These are phyloP conservation scores for Cyamopsis tetragonoloba DNA, from an alignment of 306 rosid genomes.

Conservation along the genomic window DNA sequence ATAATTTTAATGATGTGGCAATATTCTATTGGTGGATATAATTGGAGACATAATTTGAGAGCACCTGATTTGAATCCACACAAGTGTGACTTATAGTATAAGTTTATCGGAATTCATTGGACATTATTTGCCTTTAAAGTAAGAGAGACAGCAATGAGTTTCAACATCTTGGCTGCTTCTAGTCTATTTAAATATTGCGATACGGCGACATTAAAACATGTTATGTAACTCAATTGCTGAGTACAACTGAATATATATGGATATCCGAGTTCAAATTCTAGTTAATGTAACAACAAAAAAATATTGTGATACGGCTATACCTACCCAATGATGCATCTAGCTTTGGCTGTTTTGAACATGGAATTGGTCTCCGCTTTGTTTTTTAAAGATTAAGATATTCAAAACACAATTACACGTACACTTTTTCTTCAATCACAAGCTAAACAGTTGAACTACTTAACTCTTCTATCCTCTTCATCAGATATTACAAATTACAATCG, in stretches of 20 bases:
- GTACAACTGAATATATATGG: too few species aligned
- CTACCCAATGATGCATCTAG: constrained; percentile 2
- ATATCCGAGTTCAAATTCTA: too few species aligned
- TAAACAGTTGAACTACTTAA: neutral
- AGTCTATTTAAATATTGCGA: neutral
- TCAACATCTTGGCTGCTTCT: constrained; percentile 12
- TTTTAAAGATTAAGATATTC: neutral
- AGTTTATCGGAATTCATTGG: neutral
- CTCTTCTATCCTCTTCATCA: neutral
- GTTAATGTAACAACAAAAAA: too few species aligned
- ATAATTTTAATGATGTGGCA: too few species aligned
- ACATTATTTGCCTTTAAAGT: neutral
- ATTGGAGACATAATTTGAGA: too few species aligned
- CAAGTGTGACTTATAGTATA: neutral
- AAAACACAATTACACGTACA: neutral
- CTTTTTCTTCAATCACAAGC: neutral
- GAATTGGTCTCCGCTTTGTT: constrained; percentile 3
- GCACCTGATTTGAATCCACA: too few species aligned
- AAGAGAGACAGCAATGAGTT: neutral
- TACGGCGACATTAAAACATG: too few species aligned
- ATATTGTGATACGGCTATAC: too few species aligned
- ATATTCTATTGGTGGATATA: too few species aligned
- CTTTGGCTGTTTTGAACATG: neutral
- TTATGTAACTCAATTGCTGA: too few species aligned
- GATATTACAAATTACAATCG: neutral